Base-by-base conservation (phyloP, 768 basidiomycete genomes). In the Sistotremastrum niveocremeum region DNA sequence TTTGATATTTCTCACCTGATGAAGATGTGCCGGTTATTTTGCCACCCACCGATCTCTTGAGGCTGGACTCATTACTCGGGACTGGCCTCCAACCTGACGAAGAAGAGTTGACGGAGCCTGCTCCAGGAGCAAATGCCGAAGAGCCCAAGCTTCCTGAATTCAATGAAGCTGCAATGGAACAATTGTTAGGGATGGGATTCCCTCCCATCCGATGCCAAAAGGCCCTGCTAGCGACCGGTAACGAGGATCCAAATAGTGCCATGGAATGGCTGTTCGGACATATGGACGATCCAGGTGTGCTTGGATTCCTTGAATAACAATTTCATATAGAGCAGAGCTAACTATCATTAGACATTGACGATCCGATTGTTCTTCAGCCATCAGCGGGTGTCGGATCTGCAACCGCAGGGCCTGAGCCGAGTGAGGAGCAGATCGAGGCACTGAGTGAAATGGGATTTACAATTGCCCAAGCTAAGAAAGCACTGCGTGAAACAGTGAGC, bases 221-320 rank as follows among this genome's bases (percentile, higher is more conserved):
- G 53, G 95, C 93, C 0, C 60, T 98, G 4, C 68, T 94, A 7
- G 90, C 89, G 0, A 98, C 91, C 0, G 88, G 89, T 0, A 80
- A 81, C 53, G 65, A 61, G 10, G 77, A 79, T 48, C 65, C 83
- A 0, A 85, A 91, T 50, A 72, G 68, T 0, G 95, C 95, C 0
- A 94, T 94, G 90, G 81, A 89, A 48, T 99, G 94, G 94, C 62
- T 99, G 37, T 94, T 98, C 57, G 70, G 62, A 39, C 94, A 97
- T 60, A 87, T 93, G 86, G 93, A 97, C 1, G 94, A 98, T 61
- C 70, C 88, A 8, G 87, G 90, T 87, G 39, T 6, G 68, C 52
- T 29, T 29, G 20, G 38, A 29, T 3, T 30, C 3, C 10, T 6
- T 37, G 8, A 30, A 3, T 32, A 7, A 34, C 40, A 35, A 7